Conservation (phyloP, 345 rosid species). For the Mallotus nudiflorus region DNA sequence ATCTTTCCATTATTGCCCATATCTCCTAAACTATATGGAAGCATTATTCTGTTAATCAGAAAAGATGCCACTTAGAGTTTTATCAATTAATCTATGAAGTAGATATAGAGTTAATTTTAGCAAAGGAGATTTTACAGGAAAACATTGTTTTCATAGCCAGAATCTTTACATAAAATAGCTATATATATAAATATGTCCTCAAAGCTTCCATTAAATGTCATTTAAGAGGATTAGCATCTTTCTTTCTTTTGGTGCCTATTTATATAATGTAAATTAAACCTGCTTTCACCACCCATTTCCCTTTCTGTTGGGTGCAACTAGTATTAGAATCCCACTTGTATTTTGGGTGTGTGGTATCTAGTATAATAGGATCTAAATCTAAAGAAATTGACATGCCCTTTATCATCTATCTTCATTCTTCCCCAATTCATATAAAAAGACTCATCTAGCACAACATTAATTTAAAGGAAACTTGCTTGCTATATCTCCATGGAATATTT, state of each 20-base stretch:
- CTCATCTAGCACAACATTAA: too few species aligned
- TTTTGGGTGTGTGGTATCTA: background rate
- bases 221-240: background rate
- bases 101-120: background rate
- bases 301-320: background rate
- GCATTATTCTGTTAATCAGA: background rate
- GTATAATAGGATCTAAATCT: background rate
- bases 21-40: background rate
- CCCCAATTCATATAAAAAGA: too few species aligned
- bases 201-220: too few species aligned
- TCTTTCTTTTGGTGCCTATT: background rate
- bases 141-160: background rate
- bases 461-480: too few species aligned
- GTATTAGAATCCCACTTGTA: background rate
- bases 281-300: background rate
- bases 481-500: too few species aligned
- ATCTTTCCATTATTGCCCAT: background rate
- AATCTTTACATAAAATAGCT: background rate
- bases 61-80: background rate
- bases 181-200: too few species aligned
- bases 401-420: too few species aligned
- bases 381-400: background rate
- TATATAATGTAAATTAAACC: background rate
- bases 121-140: background rate
- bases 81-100: background rate